Conservation (phyloP, 495 filamentous ascomycete genomes). For the Lepidopterella palustris region DNA sequence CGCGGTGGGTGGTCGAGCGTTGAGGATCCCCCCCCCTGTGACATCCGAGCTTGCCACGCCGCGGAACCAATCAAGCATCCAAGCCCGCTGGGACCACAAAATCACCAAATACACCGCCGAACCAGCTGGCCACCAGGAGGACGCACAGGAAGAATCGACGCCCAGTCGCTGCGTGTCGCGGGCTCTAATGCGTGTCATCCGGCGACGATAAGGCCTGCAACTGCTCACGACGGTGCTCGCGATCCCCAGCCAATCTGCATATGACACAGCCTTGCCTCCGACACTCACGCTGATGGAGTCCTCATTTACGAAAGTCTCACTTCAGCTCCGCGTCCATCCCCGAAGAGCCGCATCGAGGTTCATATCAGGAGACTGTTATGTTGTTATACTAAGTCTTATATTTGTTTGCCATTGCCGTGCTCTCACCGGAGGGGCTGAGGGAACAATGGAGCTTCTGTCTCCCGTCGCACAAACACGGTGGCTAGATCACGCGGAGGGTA, state of each 20-base stretch:
- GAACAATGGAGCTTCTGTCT: neutral
- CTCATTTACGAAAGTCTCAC: neutral
- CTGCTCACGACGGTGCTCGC: neutral
- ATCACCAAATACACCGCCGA: neutral
- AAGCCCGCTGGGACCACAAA: neutral
- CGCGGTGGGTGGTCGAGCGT: neutral
- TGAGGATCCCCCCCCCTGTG: neutral
- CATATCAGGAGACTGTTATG: neutral
- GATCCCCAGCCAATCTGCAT: neutral
- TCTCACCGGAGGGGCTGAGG: neutral
- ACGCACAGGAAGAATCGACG: neutral
- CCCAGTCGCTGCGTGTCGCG: neutral
- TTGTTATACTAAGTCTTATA: neutral
- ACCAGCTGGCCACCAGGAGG: neutral
- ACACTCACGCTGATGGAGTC: neutral
- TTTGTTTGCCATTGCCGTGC: neutral
- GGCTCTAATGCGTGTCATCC: conserved; percentile 4
- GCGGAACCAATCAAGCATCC: neutral
- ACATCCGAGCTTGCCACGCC: neutral
- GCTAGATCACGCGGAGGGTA: neutral
- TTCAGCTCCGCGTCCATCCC: conserved; percentile 1
- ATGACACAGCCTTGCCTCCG: neutral
- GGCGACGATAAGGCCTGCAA: conserved; percentile 2
- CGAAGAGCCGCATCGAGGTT: neutral
- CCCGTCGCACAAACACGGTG: neutral